These are phyloP conservation scores for Linderniella brevidens DNA, from an alignment of 257 asterid species.

Conservation along the genomic window DNA sequence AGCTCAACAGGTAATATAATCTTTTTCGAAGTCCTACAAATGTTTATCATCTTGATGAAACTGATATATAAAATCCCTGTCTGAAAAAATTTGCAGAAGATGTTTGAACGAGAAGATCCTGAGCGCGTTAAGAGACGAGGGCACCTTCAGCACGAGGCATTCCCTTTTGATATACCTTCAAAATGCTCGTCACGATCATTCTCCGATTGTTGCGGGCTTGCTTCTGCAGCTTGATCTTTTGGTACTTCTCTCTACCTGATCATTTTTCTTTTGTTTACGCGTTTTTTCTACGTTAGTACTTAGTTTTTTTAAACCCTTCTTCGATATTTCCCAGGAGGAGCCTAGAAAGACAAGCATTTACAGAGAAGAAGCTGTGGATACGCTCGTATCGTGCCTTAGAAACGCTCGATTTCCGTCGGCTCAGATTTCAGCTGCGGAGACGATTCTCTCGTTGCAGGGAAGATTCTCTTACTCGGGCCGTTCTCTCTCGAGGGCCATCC, in stretches of 20 bases:
- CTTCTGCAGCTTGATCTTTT: conserved; percentile 79
- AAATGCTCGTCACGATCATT: conserved; percentile 32
- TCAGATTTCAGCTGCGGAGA: conserved; percentile 65
- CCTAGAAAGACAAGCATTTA: conserved; percentile 90
- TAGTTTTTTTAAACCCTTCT: too few species aligned
- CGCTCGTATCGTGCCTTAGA: conserved; percentile 51
- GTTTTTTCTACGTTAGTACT: too few species aligned
- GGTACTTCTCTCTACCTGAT: conserved; percentile 20
- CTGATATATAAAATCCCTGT: neutral
- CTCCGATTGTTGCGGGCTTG: conserved; percentile 61
- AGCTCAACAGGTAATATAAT: conserved; percentile 74
- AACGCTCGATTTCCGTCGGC: conserved; percentile 39
- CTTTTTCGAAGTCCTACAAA: too few species aligned
- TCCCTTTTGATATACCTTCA: conserved; percentile 54
- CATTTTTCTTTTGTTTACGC: too few species aligned
- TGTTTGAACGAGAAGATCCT: conserved; percentile 41
- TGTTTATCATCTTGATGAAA: conserved; percentile 3
- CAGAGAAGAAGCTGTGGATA: conserved; percentile 72
- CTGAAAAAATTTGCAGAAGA: conserved; percentile 30
- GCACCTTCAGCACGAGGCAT: conserved; percentile 63
- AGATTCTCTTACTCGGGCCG: conserved; percentile 68
- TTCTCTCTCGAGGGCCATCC: conserved; percentile 48
- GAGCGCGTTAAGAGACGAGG: conserved; percentile 56
- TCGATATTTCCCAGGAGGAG: conserved; percentile 31
- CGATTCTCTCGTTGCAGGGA: conserved; percentile 53